Base-by-base conservation (phyloP, 176 grass and related monocot genomes). In the Phoenix dactylifera region DNA sequence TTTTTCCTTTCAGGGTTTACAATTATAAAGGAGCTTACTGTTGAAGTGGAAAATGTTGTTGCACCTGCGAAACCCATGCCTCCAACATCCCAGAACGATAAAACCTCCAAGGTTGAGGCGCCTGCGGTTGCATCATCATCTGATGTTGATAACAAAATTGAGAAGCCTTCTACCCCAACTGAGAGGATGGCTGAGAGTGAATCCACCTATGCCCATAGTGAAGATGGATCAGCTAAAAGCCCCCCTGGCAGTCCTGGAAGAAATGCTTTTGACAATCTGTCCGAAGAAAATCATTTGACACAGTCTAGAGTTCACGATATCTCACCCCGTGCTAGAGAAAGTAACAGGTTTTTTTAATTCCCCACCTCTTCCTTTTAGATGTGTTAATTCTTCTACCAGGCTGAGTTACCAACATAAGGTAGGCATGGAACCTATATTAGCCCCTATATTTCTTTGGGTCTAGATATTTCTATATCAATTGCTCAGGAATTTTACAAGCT, bases 21-120 rank as follows among this genome's bases (percentile, higher is more conserved):
- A 55, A 72, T 86, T 68, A 89, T 98, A 79, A 92, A 98, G 64
- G 93, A 98, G 64, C 79, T 98, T 59, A 98, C 88, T n/a, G 72
- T 98, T 26, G 94, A 92, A 89, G 66, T 81, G 28, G 88, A 92
- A 62, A 89, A 83, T 48, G 18, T 24, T 55, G 19, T 52, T 52
- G 70, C 88, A 48, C 22, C 59, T 74, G 65, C 49, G 76, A 74
- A 82, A 74, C 60, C 80, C 67, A 80, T 50, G 54, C 62, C 83
- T 55, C 63, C 84, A 63, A 48, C 74, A 51, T 72, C 56, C 70
- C 71, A 79, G 62, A 76, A 86, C 53, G 75, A 61, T 48, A 81
- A 92, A 76, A 72, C 65, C 25, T 76, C 87, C 64, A 63, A 49
- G 49, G 58, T 69, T 52, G 80, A 77, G 53, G 53, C 50, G 3